Evolutionary conservation across 2,329 filamentous ascomycete genomes (phyloP), one percentile per base, ranked within the genome.

Genomic region (Ophiostoma sp.): DNA sequence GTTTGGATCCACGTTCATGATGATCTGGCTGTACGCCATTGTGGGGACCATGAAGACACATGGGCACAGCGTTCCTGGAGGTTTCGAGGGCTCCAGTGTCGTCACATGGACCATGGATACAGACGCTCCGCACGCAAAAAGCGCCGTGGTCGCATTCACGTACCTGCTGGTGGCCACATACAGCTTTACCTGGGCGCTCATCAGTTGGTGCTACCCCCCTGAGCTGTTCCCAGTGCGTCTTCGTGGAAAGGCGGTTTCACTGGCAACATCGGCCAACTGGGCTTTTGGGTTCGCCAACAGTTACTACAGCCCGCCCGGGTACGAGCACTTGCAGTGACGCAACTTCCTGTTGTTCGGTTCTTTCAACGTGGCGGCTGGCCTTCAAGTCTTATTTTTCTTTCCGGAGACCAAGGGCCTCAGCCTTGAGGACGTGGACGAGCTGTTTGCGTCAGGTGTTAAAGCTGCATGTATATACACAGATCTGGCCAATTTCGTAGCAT

Each of bases 1-100:
- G 19, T 78, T 89, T 33, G 92, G 91, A 69, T 87, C 90, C 6
- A 82, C 87, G 31, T 82, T 92, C 64, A 93, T 93, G 91, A 83
- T 82, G 77, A 79, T 83, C 36, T 84, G 48, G 48, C 19, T 52
- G 5, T 52, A 52, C 8, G 48, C 48, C 48, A 52, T 52, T 52
- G 48, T 7, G 19, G 48, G 48, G 19, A 52, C 19, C 19, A 52
- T 52, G 48, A 52, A 52, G 19, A 52, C 19, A 19, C n/a, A 86
- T 77, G 82, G 83, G 19, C 79, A 77, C 52, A 78, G 77, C 2
- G 81, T 82, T 8, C 73, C 73, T 7, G 76, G 78, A 1, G 79
- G 80, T 52, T 70, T 75, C 76, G 84, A 82, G 48, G 48, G 48
- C 48, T 52, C 48, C 78, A 80, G 80, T 52, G 82, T 81, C 3